phyloP scores from a whole-genome alignment of 306 rosid genomes.

The Lithocarpus polystachyus region DNA sequence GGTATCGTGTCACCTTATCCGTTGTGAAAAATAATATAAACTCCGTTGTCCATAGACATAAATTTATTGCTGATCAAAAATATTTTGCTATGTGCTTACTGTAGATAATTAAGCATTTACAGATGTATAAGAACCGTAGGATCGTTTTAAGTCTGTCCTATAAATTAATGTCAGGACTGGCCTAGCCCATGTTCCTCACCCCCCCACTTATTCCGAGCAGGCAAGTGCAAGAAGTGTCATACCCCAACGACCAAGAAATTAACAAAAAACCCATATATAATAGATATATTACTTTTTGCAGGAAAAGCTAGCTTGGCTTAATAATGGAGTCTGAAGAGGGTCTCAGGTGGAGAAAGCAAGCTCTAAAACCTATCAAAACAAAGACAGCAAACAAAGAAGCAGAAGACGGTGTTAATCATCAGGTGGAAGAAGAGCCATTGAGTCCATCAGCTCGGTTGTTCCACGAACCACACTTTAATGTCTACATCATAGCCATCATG shows the following conservation, averaged over 20 bases:
- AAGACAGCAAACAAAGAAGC: background rate
- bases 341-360: constrained; percentile 16
- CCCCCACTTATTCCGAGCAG: background rate
- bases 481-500: constrained; percentile 32
- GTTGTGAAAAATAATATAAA: too few species aligned
- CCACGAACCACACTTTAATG: constrained; percentile 35
- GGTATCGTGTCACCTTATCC: too few species aligned
- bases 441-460: constrained; percentile 34
- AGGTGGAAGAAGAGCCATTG: constrained; percentile 25
- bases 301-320: background rate
- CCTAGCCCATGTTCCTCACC: background rate
- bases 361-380: constrained; percentile 24
- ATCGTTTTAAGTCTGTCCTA: background rate
- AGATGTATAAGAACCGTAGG: too few species aligned
- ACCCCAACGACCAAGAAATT: background rate
- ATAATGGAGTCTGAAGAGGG: constrained; percentile 21
- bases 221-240: background rate
- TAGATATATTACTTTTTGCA: too few species aligned
- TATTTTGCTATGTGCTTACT: too few species aligned
- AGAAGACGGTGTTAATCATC: background rate
- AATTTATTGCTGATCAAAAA: too few species aligned
- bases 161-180: background rate
- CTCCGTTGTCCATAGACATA: too few species aligned
- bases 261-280: background rate
- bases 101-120: too few species aligned